These are phyloP conservation scores for Cunninghamia lanceolata DNA, from an alignment of 75 land plant genomes.

Conservation along the genomic window DNA sequence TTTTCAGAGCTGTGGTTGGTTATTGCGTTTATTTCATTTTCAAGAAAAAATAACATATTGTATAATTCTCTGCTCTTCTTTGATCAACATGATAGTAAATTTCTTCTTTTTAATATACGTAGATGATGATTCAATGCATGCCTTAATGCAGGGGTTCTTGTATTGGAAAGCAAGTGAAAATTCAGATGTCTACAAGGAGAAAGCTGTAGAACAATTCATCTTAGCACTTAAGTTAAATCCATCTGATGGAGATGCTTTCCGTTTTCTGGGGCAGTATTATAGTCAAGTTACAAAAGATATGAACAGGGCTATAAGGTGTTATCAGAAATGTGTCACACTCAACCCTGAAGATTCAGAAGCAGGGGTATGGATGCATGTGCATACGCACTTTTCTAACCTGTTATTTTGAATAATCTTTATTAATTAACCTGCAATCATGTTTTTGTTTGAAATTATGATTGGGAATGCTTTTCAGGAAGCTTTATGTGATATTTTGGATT, in stretches of 20 bases:
- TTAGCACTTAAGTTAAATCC: conserved; percentile 76
- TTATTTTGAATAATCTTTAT: not conserved
- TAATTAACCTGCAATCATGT: not conserved
- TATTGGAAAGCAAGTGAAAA: conserved; percentile 52
- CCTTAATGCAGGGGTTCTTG: conserved; percentile 39
- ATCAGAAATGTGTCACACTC: conserved; percentile 82
- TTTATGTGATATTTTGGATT: conserved; percentile 84
- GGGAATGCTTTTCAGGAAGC: conserved; percentile 53
- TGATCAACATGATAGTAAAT: not conserved
- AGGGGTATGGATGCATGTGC: conserved; percentile 49
- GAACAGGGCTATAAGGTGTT: conserved; percentile 80
- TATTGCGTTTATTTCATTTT: not conserved
- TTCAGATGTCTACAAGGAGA: conserved; percentile 29
- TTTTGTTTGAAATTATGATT: not conserved
- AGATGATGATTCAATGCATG: not conserved
- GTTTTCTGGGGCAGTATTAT: conserved; percentile 78
- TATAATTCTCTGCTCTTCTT: not conserved
- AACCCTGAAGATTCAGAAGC: conserved; percentile 77
- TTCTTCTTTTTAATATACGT: not conserved
- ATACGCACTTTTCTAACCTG: not conserved
- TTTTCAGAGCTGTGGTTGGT: not conserved
- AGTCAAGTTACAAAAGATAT: conserved; percentile 27
- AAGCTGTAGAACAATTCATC: conserved; percentile 72
- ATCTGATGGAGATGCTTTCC: conserved; percentile 65
- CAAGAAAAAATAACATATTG: not conserved